Evolutionary conservation across 2,329 filamentous ascomycete genomes (phyloP), one percentile per base, ranked within the genome.

Genomic region (Mycosphaerella sp.): DNA sequence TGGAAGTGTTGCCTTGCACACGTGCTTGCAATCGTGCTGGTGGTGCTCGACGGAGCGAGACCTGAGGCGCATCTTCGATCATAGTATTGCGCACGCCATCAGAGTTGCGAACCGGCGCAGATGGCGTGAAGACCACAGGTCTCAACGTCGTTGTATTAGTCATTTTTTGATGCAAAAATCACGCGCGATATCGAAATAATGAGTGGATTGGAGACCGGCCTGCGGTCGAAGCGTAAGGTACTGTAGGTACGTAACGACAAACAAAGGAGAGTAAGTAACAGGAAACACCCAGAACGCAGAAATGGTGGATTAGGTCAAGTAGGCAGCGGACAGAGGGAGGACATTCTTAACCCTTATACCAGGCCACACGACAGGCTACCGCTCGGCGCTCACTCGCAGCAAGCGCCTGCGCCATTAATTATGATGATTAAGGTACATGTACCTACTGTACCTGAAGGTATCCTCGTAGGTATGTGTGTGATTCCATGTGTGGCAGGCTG

Each of bases 81-180:
- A 84, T 78, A 59, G 81, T 83, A 79, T 84, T 83, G 79, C 84
- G 79, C 59, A 72, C 69, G 46, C 39, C 57, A 64, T 76, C 74
- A 65, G 75, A 77, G 66, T 76, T 59, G 58, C 58, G 77, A 73
- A 69, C 80, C 80, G 78, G 81, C 79, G 77, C 77, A 72, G 75
- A 74, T 55, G 78, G 74, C 66, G 69, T 73, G 73, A 80, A 82
- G 57, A 74, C 69, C 57, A 75, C 75, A 65, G 78, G 74, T 65
- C 71, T 68, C 69, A 71, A 71, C 63, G 71, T 70, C 62, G 73
- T 67, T 76, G 79, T 79, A 47, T 61, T 71, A 64, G 57, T 56
- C 54, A 53, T 52, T 36, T 59, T 59, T 55, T 43, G 42, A 41
- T 47, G 40, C 48, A 38, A n/a, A n/a, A 8, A 12, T 44, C 17